A percentile compares a stretch with the other conserved stretches of the same genome.
phyloP scores from a whole-genome alignment of 2,329 filamentous ascomycete species.

The Xylariales sp. region DNA sequence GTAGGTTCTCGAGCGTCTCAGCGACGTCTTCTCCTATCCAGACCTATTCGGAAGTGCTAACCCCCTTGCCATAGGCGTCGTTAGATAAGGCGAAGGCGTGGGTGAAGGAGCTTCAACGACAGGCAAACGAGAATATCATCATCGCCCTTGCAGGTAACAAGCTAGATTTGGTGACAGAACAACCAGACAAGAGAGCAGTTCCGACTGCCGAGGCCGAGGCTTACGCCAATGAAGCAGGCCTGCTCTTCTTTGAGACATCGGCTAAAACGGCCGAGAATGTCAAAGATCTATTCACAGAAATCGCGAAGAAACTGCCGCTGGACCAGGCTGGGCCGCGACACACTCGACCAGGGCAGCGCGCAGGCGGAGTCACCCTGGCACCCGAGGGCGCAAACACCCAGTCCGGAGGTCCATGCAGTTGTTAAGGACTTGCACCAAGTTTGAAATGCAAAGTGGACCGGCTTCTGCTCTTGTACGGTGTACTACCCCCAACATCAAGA shows the following conservation, averaged over 20 bases:
- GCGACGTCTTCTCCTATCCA: too few relatives aligned
- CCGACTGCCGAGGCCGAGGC: slow-evolving; percentile 85
- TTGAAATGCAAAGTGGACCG: neutral
- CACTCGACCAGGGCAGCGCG: slow-evolving; percentile 60
- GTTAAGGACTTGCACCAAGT: slow-evolving; percentile 32
- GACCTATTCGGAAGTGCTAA: too few relatives aligned
- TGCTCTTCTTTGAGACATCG: slow-evolving; percentile 97
- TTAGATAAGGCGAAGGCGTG: slow-evolving; percentile 98
- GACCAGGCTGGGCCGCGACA: slow-evolving; percentile 94
- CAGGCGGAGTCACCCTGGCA: slow-evolving; percentile 49
- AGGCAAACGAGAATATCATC: slow-evolving; percentile 99
- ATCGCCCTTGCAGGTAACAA: slow-evolving; percentile 98
- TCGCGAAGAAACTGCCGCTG: slow-evolving; percentile 94
- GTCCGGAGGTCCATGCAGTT: slow-evolving; percentile 50
- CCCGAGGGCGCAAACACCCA: slow-evolving; percentile 54
- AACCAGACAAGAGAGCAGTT: slow-evolving; percentile 93
- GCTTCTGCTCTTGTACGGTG: neutral
- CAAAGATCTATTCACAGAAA: slow-evolving; percentile 90
- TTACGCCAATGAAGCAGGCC: slow-evolving; percentile 86
- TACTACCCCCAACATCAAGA: too few relatives aligned
- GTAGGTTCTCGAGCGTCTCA: slow-evolving; percentile 61
- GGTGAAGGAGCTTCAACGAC: slow-evolving; percentile 97
- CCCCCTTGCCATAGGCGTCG: slow-evolving; percentile 66
- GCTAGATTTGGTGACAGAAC: slow-evolving; percentile 88
- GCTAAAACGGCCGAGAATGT: slow-evolving; percentile 98